Conservation (phyloP, 179 eudicot species). For the Actinidia polygama region DNA sequence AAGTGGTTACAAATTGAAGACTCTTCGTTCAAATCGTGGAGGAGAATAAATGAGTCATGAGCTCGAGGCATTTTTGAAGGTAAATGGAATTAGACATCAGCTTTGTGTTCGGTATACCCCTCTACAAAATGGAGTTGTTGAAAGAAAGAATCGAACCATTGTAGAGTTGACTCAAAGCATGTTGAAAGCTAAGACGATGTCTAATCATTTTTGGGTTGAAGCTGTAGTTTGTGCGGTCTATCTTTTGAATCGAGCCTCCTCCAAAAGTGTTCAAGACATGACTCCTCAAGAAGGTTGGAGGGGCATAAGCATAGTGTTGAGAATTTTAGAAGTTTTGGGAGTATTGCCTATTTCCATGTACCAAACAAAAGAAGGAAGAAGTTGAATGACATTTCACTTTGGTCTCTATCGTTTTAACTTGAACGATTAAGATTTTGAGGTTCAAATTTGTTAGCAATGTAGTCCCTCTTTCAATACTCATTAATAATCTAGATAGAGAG, state of each 20-base stretch:
- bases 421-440: no score
- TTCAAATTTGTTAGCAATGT: no score
- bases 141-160: constrained; percentile 16
- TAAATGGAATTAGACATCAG: not conserved
- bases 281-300: constrained; percentile 26
- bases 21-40: not conserved
- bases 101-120: not conserved
- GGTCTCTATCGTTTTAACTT: no score
- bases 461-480: no score
- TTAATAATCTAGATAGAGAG: no score
- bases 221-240: not conserved
- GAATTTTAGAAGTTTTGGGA: constrained; percentile 10
- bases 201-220: constrained; percentile 12
- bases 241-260: not conserved
- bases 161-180: constrained; percentile 8
- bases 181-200: not conserved
- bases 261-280: not conserved
- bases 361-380: constrained; percentile 12
- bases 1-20: not conserved
- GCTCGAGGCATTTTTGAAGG: not conserved
- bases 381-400: constrained; percentile 25
- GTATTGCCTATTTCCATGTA: constrained; percentile 12
- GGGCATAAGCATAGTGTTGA: constrained; percentile 18
- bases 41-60: not conserved
- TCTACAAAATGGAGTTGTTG: constrained; percentile 13